Evolutionary conservation across 169 alveolate genomes (phyloP), one percentile per base, ranked within the genome.

Genomic region (Eimeria mitis): DNA sequence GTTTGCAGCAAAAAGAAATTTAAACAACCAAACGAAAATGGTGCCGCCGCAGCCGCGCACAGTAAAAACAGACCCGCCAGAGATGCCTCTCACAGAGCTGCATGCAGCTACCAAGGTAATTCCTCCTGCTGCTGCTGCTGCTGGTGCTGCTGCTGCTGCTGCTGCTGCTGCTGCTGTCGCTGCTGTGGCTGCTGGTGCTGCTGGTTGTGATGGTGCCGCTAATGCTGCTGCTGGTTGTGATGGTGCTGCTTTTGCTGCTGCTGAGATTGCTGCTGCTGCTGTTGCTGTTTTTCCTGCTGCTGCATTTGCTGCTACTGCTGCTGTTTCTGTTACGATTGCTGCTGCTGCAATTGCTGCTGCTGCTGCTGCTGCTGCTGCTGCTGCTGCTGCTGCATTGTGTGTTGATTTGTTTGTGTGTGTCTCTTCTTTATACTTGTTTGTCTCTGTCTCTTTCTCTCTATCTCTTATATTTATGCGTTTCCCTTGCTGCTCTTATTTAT

Each of bases 41-140:
- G 88, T 89, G 70, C 95, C 87, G 3, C 73, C 95, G 31, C 95
- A 76, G 79, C 88, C 88, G 8, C 56, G 87, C 31, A 78, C 81
- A 23, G 95, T 89, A 42, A 89, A 89, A 75, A 89, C 95, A 34
- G 95, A 89, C 71, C 95, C 95, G n/a, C 56, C 87, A 59, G 95
- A 76, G 56, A 89, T 89, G 73, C 95, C 95, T 5, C 85, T 89
- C 3, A 78, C 81, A 42, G 88, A 59, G 56, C 73, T 84, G 76
- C 73, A 71, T 52, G 70, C 73, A 21, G 85, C 95, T 40, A 52
- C 65, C 19, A 89, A 89, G 95, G 95, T n/a, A n/a, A n/a, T n/a
- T n/a, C n/a, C n/a, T n/a, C n/a, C n/a, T 89, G 42, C 25, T 40
- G 25, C n/a, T 19, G 34, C 31, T 34, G 25, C 31, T 34, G 28